Evolutionary conservation across 2,329 filamentous ascomycete genomes (phyloP), one percentile per base, ranked within the genome.

Genomic region (Chaetomium strumarium): DNA sequence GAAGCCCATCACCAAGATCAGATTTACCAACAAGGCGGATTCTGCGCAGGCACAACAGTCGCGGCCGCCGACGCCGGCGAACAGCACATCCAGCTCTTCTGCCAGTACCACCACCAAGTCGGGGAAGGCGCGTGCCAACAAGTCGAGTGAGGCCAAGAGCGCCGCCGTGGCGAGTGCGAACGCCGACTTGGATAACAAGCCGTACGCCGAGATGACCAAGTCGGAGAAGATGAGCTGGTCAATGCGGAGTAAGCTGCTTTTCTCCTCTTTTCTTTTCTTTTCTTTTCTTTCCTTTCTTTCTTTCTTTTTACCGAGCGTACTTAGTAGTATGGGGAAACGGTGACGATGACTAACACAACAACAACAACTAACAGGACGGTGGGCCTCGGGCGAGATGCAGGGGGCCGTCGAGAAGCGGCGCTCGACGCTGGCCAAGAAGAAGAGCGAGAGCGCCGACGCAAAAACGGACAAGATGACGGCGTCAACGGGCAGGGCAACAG

Each of bases 211-310:
- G 40, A 82, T 83, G 79, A 82, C 78, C 44, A 83, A 83, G 68
- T 81, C 78, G 30, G 79, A 83, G 67, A 83, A 83, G 72, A 83
- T 83, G 79, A 80, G 77, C n/a, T 75, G 74, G 16, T 82, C 79
- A 2, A 83, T 83, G 80, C 81, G 81, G 70, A 78, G 80, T 82
- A 70, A 69, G 75, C 66, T n/a, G 4, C 6, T 19, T 11, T 5
- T 5, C 16, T 9, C 14, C 14, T 24, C 12, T 9, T 10, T 31
- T 17, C 20, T 44, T 19, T 24, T 1, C 11, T 41, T 11, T 11
- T 8, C n/a, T n/a, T n/a, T 6, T 17, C 13, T 5, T 5, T 29
- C 12, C 14, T 14, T 24, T 13, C 10, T 10, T 31, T 17, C 20
- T 44, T 19, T 24, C 1, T 12, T 41, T 11, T 11, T 8, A n/a